Evolutionary conservation across 2,329 filamentous ascomycete genomes (phyloP), one percentile per base, ranked within the genome.

Genomic region (Epichloe elymi): DNA sequence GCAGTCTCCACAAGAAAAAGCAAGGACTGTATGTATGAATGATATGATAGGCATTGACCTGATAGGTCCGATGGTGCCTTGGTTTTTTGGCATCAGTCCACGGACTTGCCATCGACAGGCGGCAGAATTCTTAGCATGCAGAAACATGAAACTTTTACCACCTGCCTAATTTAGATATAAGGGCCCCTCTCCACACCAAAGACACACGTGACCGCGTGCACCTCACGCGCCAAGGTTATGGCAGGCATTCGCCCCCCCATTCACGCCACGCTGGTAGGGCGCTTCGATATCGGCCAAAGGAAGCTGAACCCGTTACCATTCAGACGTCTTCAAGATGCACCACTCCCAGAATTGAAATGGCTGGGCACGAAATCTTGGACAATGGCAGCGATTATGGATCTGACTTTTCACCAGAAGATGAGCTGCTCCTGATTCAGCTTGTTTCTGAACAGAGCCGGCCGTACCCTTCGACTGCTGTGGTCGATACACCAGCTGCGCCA

Each of bases 371-470:
- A 35, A 33, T n/a, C n/a, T 26, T 33, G 46, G 49, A 51, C 15
- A 12, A 19, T 19, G 68, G 71, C 55, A 66, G 63, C 56, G 70
- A 74, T 42, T 75, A 71, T 60, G 70, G 65, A 52, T 74, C 72
- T 57, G 69, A 75, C 55, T 63, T 74, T 42, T 70, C 71, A 3
- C 55, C 61, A 1, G 73, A 76, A 30, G 73, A 76, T 33, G 74
- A 76, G 53, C 57, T 69, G 40, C 54, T 70, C 43, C 58, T 75
- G 15, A 58, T 63, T 49, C 53, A 66, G 47, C 59, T 71, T 39
- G 60, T 61, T 44, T 58, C 63, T 14, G 53, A 61, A 40, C 38
- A 51, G 36, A 53, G 54, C 36, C 30, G 41, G 20, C 26, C 15
- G n/a, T 23, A 10, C 38, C 12, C 14, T 14, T 41, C 46, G 7